These are phyloP conservation scores for Pulicaria dysenterica DNA, from an alignment of 129 eudicot species.

Conservation along the genomic window DNA sequence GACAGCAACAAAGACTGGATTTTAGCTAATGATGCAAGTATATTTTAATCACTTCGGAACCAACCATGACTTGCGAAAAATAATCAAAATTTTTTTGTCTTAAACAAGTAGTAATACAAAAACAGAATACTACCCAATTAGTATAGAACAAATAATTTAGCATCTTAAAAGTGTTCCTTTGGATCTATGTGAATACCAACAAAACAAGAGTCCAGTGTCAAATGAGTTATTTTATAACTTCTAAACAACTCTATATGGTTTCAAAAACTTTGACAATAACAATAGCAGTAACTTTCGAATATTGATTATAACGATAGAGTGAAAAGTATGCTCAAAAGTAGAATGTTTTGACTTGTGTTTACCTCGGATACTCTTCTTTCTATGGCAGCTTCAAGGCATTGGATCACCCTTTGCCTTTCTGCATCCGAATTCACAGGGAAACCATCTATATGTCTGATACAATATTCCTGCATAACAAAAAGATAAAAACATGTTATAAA, in stretches of 20 bases:
- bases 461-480: slow-evolving; percentile 67
- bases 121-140: slow-evolving; percentile 9
- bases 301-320: too few species aligned
- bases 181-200: not conserved
- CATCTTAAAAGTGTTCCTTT: slow-evolving; percentile 20
- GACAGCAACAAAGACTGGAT: not conserved
- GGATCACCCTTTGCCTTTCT: slow-evolving; percentile 93
- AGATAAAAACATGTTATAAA: too few species aligned
- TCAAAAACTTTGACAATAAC: not conserved
- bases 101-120: slow-evolving; percentile 18
- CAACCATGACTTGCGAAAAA: slow-evolving; percentile 10
- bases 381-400: slow-evolving; percentile 98
- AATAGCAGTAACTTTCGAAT: too few species aligned
- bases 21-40: not conserved
- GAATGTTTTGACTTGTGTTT: slow-evolving; percentile 4
- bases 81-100: slow-evolving; percentile 1
- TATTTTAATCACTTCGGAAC: slow-evolving; percentile 13
- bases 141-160: slow-evolving; percentile 20
- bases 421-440: slow-evolving; percentile 93
- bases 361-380: slow-evolving; percentile 97
- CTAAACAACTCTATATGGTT: not conserved
- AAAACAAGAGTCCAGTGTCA: slow-evolving; percentile 1
- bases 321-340: slow-evolving; percentile 15
- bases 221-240: slow-evolving; percentile 1
- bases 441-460: slow-evolving; percentile 86